Evolutionary conservation across 805 yeast genomes (phyloP).

Genomic region (Zygosaccharomyces kombuchaensis): DNA sequence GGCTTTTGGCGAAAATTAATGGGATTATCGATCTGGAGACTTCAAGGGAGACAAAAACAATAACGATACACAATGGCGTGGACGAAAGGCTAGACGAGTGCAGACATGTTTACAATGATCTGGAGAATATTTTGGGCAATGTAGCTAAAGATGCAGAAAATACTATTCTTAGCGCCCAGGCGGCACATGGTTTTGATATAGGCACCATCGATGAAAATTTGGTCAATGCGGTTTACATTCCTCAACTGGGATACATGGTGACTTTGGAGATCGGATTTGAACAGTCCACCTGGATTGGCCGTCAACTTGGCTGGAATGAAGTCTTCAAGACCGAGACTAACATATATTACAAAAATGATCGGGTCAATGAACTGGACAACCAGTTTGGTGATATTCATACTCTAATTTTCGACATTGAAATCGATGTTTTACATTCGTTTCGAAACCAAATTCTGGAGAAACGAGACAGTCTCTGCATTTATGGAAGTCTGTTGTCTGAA

Average conservation of each 20-base stretch:
- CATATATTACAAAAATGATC: constrained; percentile 36
- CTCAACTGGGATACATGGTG: constrained; percentile 43
- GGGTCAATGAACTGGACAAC: constrained; percentile 34
- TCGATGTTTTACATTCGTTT: constrained; percentile 38
- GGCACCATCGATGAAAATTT: constrained; percentile 11
- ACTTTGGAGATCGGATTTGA: constrained; percentile 22
- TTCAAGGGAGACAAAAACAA: constrained; percentile 29
- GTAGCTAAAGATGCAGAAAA: constrained; percentile 17
- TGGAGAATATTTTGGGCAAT: constrained; percentile 34
- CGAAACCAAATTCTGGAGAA: constrained; percentile 24
- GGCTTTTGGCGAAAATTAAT: constrained; percentile 19
- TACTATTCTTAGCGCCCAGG: constrained; percentile 13
- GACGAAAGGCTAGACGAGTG: constrained; percentile 30
- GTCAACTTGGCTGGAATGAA: constrained; percentile 33
- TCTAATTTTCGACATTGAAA: constrained; percentile 38
- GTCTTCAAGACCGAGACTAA: constrained; percentile 38
- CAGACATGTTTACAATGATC: constrained; percentile 24
- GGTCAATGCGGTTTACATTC: constrained; percentile 40
- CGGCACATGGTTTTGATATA: neutral
- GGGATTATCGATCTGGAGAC: constrained; percentile 37
- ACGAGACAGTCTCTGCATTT: constrained; percentile 12
- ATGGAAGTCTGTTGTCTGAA: constrained; percentile 31
- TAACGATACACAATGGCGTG: constrained; percentile 32
- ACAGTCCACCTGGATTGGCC: neutral
- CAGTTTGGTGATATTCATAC: constrained; percentile 42